Evolutionary conservation across 1,284 basidiomycete genomes (phyloP).

Genomic region (Leccinum solheimii): DNA sequence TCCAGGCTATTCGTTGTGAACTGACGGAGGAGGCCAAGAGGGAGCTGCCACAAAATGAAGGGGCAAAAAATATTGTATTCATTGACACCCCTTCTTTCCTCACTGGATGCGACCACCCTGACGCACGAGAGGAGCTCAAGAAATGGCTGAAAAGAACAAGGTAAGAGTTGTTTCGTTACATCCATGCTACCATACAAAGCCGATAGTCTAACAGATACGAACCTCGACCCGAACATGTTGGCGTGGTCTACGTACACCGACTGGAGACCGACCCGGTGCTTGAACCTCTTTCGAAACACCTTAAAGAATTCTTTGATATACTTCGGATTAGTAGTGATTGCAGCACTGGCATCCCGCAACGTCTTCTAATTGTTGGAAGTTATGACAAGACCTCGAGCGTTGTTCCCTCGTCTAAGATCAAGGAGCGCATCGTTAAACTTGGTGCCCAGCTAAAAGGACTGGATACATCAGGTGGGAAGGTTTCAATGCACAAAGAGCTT

Average conservation of each 20-base stretch:
- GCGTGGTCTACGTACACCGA: constrained; percentile 28
- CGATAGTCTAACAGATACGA: constrained; percentile 6
- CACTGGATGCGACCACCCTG: constrained; percentile 8
- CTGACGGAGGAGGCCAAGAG: constrained; percentile 18
- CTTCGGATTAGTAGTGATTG: background rate
- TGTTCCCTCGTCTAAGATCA: constrained; percentile 11
- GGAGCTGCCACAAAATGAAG: background rate
- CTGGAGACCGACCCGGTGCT: constrained; percentile 19
- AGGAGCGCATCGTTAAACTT: background rate
- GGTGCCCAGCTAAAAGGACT: background rate
- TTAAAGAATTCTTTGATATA: constrained; percentile 2
- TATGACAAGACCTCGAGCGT: constrained; percentile 14
- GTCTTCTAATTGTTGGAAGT: constrained; percentile 13
- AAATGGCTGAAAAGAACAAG: constrained; percentile 5
- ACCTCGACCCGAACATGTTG: constrained; percentile 1
- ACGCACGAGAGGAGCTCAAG: constrained; percentile 13
- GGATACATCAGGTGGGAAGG: background rate
- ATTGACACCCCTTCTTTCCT: constrained; percentile 25
- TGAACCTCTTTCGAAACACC: constrained; percentile 10
- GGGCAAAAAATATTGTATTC: constrained; percentile 17
- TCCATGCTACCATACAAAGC: background rate
- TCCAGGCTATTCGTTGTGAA: constrained; percentile 23
- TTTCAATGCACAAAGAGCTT: constrained; percentile 5
- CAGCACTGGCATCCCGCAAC: background rate
- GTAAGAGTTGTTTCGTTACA: background rate